Base-by-base conservation (phyloP, 2,329 filamentous ascomycete species). In the Curvularia sp. region DNA sequence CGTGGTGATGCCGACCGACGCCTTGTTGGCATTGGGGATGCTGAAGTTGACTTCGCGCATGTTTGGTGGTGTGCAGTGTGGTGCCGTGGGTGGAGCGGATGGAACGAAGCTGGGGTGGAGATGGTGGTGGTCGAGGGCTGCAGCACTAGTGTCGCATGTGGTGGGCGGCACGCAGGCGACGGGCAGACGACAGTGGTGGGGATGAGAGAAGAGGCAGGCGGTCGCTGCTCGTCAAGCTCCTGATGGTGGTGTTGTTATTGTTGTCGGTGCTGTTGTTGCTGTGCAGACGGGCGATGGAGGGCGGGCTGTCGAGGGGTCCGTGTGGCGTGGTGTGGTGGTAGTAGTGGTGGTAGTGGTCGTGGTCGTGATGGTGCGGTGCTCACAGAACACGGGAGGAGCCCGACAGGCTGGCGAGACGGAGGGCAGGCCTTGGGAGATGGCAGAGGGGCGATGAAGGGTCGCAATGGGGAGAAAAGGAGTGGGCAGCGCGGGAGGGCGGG, bases 21-120 rank as follows among this genome's bases (percentile, higher is more conserved):
- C 95, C 89, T 98, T 98, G 82, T 98, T 98, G 86, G 96, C 93
- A 85, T 95, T 97, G 53, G 95, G 94, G 78, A 98, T 97, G 82
- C 93, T 97, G 82, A 98, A 98, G 81, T 98, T 98, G 82, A 97
- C 93, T 87, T 99, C 95, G 83, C 95, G 92, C 95, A 99, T 99
- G 80, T 79, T 94, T 60, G 68, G 38, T 63, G 60, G 59, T 53
- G 62, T 51, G 19, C 9, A 27, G 50, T 49, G 42, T 57, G 53
- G 68, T 58, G 68, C 54, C 42, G 61, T 61, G 53, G 61, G 51
- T 51, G 61, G 25, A 28, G 32, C 55, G 21, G 64, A 49, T 45
- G 63, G 41, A 57, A 45, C 45, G 56, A 47, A 39, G 36, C 50
- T 63, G 51, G 57, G 64, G 42, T 58, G 18, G 7, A n/a, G 8